A percentile compares a stretch with the other conserved stretches of the same genome.
Conservation (phyloP, 331 rosid species). For the Arachis monticola region DNA sequence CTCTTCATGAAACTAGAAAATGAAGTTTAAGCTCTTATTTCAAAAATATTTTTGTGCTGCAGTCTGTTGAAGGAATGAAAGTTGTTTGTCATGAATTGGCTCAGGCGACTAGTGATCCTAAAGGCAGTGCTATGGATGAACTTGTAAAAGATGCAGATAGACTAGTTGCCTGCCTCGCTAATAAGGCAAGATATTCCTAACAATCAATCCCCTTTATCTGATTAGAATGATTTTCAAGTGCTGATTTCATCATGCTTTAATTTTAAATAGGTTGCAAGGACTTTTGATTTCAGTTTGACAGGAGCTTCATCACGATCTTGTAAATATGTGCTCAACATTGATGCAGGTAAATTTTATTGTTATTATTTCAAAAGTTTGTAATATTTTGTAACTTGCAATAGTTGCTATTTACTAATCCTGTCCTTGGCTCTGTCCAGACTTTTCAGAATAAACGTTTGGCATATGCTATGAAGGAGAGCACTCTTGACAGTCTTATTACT, state of each 20-base stretch:
- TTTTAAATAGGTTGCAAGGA: conserved; percentile 76
- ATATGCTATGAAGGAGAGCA: no score
- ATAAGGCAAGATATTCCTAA: background rate
- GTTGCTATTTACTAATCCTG: no score
- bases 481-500: no score
- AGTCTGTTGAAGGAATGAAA: conserved; percentile 99
- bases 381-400: no score
- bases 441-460: no score
- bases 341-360: no score
- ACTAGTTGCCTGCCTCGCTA: no score
- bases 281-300: conserved; percentile 70
- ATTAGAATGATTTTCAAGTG: background rate
- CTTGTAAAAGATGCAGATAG: conserved; percentile 40
- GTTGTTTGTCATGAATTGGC: conserved; percentile 97
- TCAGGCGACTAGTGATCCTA: conserved; percentile 88
- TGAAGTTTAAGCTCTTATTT: conserved; percentile 22
- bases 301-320: no score
- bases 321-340: no score
- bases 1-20: background rate
- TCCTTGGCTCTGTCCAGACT: no score
- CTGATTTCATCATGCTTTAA: background rate
- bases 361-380: no score
- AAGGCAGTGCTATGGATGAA: conserved; percentile 89
- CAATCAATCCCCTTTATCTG: background rate
- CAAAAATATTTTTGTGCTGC: conserved; percentile 44